These are phyloP conservation scores for Orbilia brochopaga DNA, from an alignment of 2,329 filamentous ascomycete genomes.

Conservation along the genomic window DNA sequence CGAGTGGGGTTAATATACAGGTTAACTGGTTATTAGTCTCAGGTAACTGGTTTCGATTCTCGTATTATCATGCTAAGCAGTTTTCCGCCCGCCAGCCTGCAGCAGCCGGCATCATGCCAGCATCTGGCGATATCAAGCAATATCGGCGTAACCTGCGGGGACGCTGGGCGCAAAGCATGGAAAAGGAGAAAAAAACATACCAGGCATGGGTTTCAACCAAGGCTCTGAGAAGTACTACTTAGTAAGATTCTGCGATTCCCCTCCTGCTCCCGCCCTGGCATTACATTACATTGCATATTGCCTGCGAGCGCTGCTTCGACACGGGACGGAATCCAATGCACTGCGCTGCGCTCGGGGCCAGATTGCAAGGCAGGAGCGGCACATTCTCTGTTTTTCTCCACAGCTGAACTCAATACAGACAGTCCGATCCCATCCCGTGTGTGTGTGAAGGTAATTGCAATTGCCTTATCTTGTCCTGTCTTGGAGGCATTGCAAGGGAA, in stretches of 20 bases:
- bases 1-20: too few species aligned
- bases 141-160: neutral
- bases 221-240: too few species aligned
- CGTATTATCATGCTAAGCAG: too few species aligned
- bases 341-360: neutral
- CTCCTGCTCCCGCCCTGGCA: neutral
- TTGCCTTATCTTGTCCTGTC: neutral
- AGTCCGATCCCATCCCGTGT: too few species aligned
- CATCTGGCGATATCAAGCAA: constrained; percentile 1
- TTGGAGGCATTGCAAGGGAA: too few species aligned
- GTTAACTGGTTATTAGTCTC: too few species aligned
- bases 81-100: neutral
- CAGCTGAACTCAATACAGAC: too few species aligned
- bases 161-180: neutral
- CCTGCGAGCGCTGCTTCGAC: too few species aligned
- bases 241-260: neutral
- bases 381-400: constrained; percentile 1
- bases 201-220: constrained; percentile 32
- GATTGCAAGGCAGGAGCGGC: constrained; percentile 10
- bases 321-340: constrained; percentile 12
- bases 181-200: constrained; percentile 18
- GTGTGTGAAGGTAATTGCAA: neutral
- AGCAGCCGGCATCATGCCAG: neutral
- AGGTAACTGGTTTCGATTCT: too few species aligned
- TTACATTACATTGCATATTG: too few species aligned